These are phyloP conservation scores for Dioscorea zingiberensis DNA, from an alignment of 106 monocot genomes.

Conservation along the genomic window DNA sequence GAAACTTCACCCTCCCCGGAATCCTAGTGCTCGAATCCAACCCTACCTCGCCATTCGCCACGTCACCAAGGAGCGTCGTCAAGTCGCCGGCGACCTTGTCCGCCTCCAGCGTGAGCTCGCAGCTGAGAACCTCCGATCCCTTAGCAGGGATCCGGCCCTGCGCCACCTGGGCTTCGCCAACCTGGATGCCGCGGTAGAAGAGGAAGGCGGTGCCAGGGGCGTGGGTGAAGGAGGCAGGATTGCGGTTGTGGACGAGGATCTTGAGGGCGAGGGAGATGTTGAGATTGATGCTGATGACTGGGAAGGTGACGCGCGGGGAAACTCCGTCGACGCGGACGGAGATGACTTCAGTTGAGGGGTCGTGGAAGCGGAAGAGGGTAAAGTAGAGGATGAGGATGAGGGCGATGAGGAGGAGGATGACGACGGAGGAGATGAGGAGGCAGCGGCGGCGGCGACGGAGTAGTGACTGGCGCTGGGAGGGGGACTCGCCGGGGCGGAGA, in stretches of 20 bases:
- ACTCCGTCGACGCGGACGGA: constrained; percentile 11
- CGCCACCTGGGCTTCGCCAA: constrained; percentile 1
- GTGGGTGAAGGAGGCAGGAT: constrained; percentile 14
- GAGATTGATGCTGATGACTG: neutral
- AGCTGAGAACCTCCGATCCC: neutral
- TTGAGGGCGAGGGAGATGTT: constrained; percentile 10
- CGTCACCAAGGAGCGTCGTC: neutral
- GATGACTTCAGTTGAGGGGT: neutral
- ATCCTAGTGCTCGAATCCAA: constrained; percentile 5
- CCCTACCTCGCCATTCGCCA: constrained; percentile 5
- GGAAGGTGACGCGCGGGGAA: constrained; percentile 8
- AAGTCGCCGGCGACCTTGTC: neutral
- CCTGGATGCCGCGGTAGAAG: constrained; percentile 6
- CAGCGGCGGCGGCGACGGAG: neutral
- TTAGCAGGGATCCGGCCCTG: constrained; percentile 6
- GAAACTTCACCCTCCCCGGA: constrained; percentile 2
- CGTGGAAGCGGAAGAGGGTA: constrained; percentile 4
- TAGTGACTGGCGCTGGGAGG: neutral
- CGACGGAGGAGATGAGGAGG: neutral
- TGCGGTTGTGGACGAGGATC: constrained; percentile 13
- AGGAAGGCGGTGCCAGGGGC: neutral
- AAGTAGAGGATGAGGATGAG: constrained; percentile 5
- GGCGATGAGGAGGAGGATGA: neutral
- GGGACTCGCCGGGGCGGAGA: neutral
- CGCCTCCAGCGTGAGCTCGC: constrained; percentile 3